Percentiles rank a stretch among this genome's conserved stretches.
These are phyloP conservation scores for Nasturtium officinale DNA, from an alignment of 345 rosid genomes.

Conservation along the genomic window DNA sequence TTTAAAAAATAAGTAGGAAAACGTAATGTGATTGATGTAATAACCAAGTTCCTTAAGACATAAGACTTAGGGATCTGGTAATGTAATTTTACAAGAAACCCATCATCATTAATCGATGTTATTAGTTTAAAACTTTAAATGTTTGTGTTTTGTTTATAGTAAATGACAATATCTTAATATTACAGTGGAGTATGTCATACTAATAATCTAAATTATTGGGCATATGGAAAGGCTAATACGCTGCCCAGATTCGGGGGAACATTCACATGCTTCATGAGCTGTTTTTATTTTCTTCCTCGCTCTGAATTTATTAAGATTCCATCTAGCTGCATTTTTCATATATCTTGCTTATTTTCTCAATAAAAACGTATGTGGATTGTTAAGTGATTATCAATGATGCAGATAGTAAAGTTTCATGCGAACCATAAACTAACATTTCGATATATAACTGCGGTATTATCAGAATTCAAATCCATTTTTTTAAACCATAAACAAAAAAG, in stretches of 20 bases:
- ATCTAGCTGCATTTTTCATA: conserved; percentile 10
- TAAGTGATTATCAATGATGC: conserved; percentile 3
- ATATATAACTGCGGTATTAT: neutral
- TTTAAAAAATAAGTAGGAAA: conserved; percentile 29
- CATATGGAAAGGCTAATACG: conserved; percentile 47
- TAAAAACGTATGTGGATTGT: neutral
- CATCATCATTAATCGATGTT: conserved; percentile 38
- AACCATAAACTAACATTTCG: neutral
- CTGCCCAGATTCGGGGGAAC: conserved; percentile 61
- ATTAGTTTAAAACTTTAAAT: conserved; percentile 32
- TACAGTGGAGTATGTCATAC: neutral
- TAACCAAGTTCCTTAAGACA: conserved; percentile 49
- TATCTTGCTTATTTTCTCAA: neutral
- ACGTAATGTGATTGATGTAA: conserved; percentile 45
- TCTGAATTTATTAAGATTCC: conserved; percentile 9
- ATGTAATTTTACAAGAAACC: conserved; percentile 47
- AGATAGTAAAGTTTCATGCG: neutral
- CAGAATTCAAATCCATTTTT: neutral
- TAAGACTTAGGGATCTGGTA: conserved; percentile 43
- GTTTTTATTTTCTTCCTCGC: neutral
- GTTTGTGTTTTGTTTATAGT: conserved; percentile 5
- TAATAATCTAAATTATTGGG: conserved; percentile 34
- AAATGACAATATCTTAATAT: neutral
- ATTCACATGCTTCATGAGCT: conserved; percentile 54
- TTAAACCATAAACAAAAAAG: neutral